Evolutionary conservation across 352 stramenopile species (phyloP), one percentile per base, ranked within the genome.

Genomic region (Elongisporangium prolatum): DNA sequence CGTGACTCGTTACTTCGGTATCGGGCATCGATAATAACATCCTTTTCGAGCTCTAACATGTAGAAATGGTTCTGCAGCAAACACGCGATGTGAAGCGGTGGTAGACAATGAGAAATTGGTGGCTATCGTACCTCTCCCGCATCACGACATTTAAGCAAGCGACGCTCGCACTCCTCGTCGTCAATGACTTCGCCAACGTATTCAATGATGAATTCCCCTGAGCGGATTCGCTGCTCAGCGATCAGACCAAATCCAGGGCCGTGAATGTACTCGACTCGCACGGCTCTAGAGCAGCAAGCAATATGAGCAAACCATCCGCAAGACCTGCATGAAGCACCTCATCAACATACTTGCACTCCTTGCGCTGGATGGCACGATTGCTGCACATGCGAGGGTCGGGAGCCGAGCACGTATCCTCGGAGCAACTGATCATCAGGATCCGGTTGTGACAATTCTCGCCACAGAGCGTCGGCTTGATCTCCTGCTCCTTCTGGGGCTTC

Each of bases 101-200:
- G 18, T 10, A 21, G 10, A 10, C 37, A 56, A 9, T 50, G 18
- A 14, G 1, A 63, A 50, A 21, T 20, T 2, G 14, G 37, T 25
- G 9, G 17, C 21, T 9, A 13, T 48, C 68, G 21, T 49, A 84
- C 77, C 67, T 91, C 75, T 48, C 79, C 81, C 28, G 71, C 61
- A 21, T 88, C 74, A 22, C 71, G 69, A 58, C 83, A 78, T 49
- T 75, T 74, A 56, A 82, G 77, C 61, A 89, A 61, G 24, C 80
- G 78, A 8, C 75, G 71, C 51, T 84, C 77, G 61, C 73, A 86
- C 64, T 96, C 87, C 47, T 80, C 65, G 57, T 97, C 88, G 59
- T 97, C 84, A 65, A 98, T 95, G 17, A 98, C 85, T 76, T 98
- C 90, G 20, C 93, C 93, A 2, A 97, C 81, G 68, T 98, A 98